Percentiles rank a stretch among this genome's conserved stretches.
phyloP scores from a whole-genome alignment of 495 filamentous ascomycete species.

The Jackrogersella minutella region DNA sequence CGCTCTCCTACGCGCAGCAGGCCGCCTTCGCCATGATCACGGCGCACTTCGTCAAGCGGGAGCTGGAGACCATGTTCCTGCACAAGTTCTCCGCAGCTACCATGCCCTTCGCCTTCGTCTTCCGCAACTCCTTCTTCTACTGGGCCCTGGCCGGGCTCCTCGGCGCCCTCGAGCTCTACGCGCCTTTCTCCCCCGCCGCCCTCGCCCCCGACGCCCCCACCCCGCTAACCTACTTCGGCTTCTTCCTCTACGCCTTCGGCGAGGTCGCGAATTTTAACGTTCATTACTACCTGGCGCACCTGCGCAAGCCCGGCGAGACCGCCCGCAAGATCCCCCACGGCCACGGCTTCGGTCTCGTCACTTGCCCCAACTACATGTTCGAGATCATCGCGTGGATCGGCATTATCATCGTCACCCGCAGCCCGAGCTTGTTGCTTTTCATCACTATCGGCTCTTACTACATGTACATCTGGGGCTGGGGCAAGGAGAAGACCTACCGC shows the following conservation, averaged over 20 bases:
- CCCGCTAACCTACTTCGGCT: constrained; percentile 60
- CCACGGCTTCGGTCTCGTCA: constrained; percentile 85
- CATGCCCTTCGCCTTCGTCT: constrained; percentile 86
- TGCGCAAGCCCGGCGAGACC: constrained; percentile 81
- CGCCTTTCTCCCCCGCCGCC: constrained; percentile 69
- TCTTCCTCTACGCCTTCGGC: constrained; percentile 75
- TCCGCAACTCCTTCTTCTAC: constrained; percentile 92
- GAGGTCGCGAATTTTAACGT: constrained; percentile 82
- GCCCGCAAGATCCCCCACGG: constrained; percentile 87
- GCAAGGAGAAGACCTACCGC: constrained; percentile 90
- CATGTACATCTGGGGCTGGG: constrained; percentile 88
- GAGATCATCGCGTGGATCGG: constrained; percentile 87
- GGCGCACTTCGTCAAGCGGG: constrained; percentile 92
- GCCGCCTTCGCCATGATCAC: constrained; percentile 74
- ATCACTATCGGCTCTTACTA: constrained; percentile 68
- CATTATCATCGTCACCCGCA: constrained; percentile 77
- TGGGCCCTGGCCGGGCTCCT: constrained; percentile 85
- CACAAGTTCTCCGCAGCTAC: constrained; percentile 95
- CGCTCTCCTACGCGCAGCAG: constrained; percentile 70
- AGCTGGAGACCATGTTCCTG: constrained; percentile 91
- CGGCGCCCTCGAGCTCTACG: constrained; percentile 86
- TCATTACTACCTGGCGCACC: constrained; percentile 75
- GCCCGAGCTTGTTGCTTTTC: constrained; percentile 77
- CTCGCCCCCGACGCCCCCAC: constrained; percentile 59
- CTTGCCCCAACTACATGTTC: constrained; percentile 97